Evolutionary conservation across 805 yeast species (phyloP).

Genomic region (Ogataea trehaloabstinens): DNA sequence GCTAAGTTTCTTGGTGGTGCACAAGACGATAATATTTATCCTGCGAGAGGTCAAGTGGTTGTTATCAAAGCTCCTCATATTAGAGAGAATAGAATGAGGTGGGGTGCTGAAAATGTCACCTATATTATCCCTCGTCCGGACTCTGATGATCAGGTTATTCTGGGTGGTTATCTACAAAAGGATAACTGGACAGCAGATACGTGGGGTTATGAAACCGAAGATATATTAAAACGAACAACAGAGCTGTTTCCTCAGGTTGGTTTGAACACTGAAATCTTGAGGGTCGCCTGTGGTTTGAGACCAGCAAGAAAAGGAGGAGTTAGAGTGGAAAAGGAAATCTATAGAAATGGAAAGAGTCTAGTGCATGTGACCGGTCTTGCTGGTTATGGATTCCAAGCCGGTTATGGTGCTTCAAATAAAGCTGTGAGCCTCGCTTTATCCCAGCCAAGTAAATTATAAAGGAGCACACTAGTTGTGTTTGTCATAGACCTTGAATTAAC

Average conservation of each 20-base stretch:
- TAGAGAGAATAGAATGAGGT: slow-evolving; percentile 52
- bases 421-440: slow-evolving; percentile 37
- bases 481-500: no score
- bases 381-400: slow-evolving; percentile 68
- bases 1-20: slow-evolving; percentile 66
- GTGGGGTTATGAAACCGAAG: slow-evolving; percentile 43
- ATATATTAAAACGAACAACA: slow-evolving; percentile 50
- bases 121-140: slow-evolving; percentile 72
- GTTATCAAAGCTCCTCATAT: slow-evolving; percentile 70
- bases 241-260: slow-evolving; percentile 49
- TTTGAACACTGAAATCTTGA: slow-evolving; percentile 47
- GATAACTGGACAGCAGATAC: slow-evolving; percentile 64
- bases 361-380: slow-evolving; percentile 74
- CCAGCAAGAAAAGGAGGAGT: slow-evolving; percentile 78
- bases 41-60: slow-evolving; percentile 80
- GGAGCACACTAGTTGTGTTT: neutral
- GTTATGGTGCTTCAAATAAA: slow-evolving; percentile 54
- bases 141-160: slow-evolving; percentile 61
- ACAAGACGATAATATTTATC: slow-evolving; percentile 57
- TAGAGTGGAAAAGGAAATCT: slow-evolving; percentile 57
- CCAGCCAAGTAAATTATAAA: neutral
- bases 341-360: slow-evolving; percentile 40
- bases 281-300: slow-evolving; percentile 72
- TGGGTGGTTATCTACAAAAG: slow-evolving; percentile 73
- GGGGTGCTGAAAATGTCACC: slow-evolving; percentile 63